Evolutionary conservation across 2,329 filamentous ascomycete species (phyloP), one percentile per base, ranked within the genome.

Genomic region (Paracoccidioides lutzii): DNA sequence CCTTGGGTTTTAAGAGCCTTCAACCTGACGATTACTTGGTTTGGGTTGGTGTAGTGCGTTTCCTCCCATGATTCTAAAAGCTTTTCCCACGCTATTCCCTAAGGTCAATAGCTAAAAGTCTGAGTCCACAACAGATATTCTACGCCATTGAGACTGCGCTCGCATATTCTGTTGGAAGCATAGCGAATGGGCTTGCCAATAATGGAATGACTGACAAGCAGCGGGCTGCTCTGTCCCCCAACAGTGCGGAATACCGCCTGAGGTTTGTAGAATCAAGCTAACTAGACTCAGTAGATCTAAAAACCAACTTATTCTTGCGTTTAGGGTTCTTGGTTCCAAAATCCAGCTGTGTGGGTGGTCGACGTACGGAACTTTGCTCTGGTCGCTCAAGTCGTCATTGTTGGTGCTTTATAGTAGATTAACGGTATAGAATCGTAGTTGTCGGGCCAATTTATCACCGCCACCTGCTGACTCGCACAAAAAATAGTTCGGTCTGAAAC

Each of bases 371-470:
- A 64, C 73, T 5, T 65, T 81, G 37, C 65, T 81, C 48, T 80
- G 76, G 74, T 66, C 74, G 40, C 65, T 82, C 52, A 81, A 82
- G 65, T 65, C 71, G 6, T 80, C 80, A 53, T 75, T 82, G 72
- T 72, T 78, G 4, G 69, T 76, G 45, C 82, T 82, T 63, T 83
- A 81, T 63, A 71, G 74, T 4, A 72, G 80, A 52, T 67, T 83
- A 14, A 81, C 76, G 64, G 77, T 60, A 51, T 64, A 57, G 37
- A 30, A n/a, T 33, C 35, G 6, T 28, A 2, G 15, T 6, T 10
- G 40, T 1, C 10, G 7, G 15, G 22, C 14, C 37, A 10, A 8
- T 37, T 38, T 14, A 22, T 10, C 37, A 28, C 3, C 15, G 14
- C 35, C 28, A 38, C n/a, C 14, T 14, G 15, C 48, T 51, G 22